Conservation (phyloP, 495 filamentous ascomycete species). For the Aspergillus coremiiformis region DNA sequence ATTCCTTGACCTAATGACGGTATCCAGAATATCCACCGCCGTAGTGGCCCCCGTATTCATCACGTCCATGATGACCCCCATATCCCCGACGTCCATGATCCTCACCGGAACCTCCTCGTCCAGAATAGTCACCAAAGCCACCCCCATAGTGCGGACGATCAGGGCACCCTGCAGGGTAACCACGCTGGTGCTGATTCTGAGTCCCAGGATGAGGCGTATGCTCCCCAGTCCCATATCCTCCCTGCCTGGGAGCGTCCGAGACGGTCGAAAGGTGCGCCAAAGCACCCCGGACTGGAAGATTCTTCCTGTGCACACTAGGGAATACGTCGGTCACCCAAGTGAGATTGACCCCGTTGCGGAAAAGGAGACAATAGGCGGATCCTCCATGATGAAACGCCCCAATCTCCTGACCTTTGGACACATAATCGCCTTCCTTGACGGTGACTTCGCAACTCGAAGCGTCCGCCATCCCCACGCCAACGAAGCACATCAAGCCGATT, state of each 20-base stretch:
- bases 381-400: slow-evolving; percentile 66
- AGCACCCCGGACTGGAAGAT: not conserved
- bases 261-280: not conserved
- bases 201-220: no score
- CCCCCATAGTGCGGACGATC: not conserved
- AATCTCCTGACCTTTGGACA: slow-evolving; percentile 52
- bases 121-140: not conserved
- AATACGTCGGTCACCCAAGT: not conserved
- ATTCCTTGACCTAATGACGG: no score
- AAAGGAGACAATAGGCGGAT: slow-evolving; percentile 51
- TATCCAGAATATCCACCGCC: no score
- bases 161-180: no score
- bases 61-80: no score
- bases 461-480: slow-evolving; percentile 59
- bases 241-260: not conserved
- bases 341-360: slow-evolving; percentile 13
- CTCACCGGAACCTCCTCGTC: not conserved
- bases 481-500: slow-evolving; percentile 53
- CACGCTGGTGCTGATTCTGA: no score
- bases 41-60: no score
- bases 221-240: no score
- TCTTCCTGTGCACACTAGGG: not conserved
- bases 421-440: slow-evolving; percentile 46
- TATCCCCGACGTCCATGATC: no score
- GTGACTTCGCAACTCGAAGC: slow-evolving; percentile 55